Base-by-base conservation (phyloP, 1,284 basidiomycete species). In the Cryptococcus amylolentus region DNA sequence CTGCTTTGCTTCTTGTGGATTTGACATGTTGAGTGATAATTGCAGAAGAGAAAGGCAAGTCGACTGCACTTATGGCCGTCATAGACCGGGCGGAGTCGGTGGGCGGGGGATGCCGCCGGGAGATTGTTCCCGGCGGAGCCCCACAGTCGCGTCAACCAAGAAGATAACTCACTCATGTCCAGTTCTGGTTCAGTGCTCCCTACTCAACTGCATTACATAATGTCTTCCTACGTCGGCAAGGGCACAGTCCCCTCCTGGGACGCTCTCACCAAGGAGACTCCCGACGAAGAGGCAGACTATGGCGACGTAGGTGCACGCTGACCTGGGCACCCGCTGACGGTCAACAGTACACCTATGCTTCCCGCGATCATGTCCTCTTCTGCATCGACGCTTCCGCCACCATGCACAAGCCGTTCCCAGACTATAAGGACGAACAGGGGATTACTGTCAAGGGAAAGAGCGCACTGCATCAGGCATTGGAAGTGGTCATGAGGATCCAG, bases 331-430 rank as follows among this genome's bases (percentile, higher is more conserved):
- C 23, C 20, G 10, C 13, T 18, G 40, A 20, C 38, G 7, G 13
- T 9, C 52, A 23, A 10, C 63, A 91, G 88, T 81, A 83, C 55
- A 84, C 85, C 61, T 87, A 89, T 62, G 84, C 84, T 40, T 85
- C 85, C 61, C 83, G 83, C 58, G 91, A 94, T 69, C 88, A 91
- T 42, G 86, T 94, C 50, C 79, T 97, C 16, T 96, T 97, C 78
- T 90, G 88, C 69, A 91, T 98, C 58, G 94, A 98, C 75, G 91
- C 89, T 56, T 94, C 92, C 0, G 79, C 83, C 42, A 88, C 90
- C 13, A 98, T 98, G 93, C 86, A 89, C 41, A 82, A 80, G 31
- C 82, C 87, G 13, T 80, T 81, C 38, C 61, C 71, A 23, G 84
- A 88, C 31, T 84, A 54, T 49, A 51, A 49, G 42, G 73, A 69